A percentile compares a stretch with the other conserved stretches of the same genome.
These are phyloP conservation scores for Daldinia concentrica DNA, from an alignment of 495 filamentous ascomycete species.

Conservation along the genomic window DNA sequence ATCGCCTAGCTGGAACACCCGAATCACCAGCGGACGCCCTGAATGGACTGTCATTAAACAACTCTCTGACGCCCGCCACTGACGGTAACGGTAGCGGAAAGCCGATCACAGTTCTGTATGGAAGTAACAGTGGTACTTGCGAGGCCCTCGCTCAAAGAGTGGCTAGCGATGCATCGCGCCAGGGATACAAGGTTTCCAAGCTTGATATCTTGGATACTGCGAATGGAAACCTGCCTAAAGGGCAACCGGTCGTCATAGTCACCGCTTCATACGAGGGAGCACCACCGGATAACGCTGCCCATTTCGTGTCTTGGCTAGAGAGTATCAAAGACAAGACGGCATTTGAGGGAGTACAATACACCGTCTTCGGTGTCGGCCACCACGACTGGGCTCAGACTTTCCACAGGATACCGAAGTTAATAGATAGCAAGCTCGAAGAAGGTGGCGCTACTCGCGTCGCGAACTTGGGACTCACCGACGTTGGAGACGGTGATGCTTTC, in stretches of 20 bases:
- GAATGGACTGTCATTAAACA: constrained; percentile 8
- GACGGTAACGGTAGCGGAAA: constrained; percentile 42
- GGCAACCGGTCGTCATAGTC: constrained; percentile 71
- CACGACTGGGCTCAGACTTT: constrained; percentile 77
- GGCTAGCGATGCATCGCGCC: constrained; percentile 63
- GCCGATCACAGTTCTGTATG: constrained; percentile 72
- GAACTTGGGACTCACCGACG: constrained; percentile 67
- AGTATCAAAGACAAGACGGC: constrained; percentile 58
- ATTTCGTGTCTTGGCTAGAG: constrained; percentile 74
- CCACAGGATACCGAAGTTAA: constrained; percentile 72
- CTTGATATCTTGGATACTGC: constrained; percentile 69
- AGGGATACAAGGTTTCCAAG: constrained; percentile 66
- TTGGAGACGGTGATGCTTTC: constrained; percentile 71
- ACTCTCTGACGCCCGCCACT: constrained; percentile 20
- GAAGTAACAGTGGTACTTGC: constrained; percentile 80
- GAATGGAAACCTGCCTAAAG: constrained; percentile 67
- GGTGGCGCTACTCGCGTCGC: constrained; percentile 65
- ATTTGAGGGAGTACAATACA: constrained; percentile 65
- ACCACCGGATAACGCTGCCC: constrained; percentile 76
- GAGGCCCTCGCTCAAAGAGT: constrained; percentile 72
- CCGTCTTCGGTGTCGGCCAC: constrained; percentile 69
- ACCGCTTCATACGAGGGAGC: constrained; percentile 79
- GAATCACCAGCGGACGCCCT: constrained; percentile 12
- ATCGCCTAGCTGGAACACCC: constrained; percentile 51
- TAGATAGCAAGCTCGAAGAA: constrained; percentile 62